Percentiles rank a stretch among this genome's conserved stretches.
Evolutionary conservation across 306 rosid species (phyloP).

Genomic region (Gleditsia sinensis): DNA sequence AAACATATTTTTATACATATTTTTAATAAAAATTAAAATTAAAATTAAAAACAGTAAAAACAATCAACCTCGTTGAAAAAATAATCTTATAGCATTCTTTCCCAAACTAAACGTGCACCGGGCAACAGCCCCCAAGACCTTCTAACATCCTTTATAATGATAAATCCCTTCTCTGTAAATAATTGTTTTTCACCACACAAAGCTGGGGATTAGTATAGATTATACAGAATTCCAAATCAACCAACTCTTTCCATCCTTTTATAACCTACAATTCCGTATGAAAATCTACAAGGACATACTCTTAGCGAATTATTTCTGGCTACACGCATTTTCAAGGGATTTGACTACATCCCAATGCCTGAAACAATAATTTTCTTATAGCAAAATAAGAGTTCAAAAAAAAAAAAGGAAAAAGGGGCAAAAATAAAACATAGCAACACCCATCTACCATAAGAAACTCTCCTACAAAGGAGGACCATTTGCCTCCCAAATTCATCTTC

Average conservation of each 20-base stretch:
- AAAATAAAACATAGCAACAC: constrained; percentile 6
- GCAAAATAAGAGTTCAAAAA: no score
- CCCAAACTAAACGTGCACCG: no score
- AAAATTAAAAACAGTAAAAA: no score
- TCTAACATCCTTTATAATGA: neutral
- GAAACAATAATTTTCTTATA: neutral
- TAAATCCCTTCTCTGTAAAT: neutral
- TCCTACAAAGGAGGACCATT: neutral
- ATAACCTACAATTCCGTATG: neutral
- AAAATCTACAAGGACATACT: constrained; percentile 18
- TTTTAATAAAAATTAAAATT: no score
- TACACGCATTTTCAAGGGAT: no score
- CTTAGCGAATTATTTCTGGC: no score
- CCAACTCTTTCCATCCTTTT: constrained; percentile 7
- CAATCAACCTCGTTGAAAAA: no score
- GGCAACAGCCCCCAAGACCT: neutral
- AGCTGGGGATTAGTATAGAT: constrained; percentile 21
- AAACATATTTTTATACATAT: no score
- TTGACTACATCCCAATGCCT: constrained; percentile 19
- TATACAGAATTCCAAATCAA: constrained; percentile 19
- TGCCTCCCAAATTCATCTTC: constrained; percentile 1
- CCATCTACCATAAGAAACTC: constrained; percentile 19
- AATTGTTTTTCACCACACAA: constrained; percentile 12
- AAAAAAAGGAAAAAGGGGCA: neutral
- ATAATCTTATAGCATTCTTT: no score